Percentiles rank a stretch among this genome's conserved stretches.
Conservation (phyloP, 306 rosid genomes). For the Inga laurina region DNA sequence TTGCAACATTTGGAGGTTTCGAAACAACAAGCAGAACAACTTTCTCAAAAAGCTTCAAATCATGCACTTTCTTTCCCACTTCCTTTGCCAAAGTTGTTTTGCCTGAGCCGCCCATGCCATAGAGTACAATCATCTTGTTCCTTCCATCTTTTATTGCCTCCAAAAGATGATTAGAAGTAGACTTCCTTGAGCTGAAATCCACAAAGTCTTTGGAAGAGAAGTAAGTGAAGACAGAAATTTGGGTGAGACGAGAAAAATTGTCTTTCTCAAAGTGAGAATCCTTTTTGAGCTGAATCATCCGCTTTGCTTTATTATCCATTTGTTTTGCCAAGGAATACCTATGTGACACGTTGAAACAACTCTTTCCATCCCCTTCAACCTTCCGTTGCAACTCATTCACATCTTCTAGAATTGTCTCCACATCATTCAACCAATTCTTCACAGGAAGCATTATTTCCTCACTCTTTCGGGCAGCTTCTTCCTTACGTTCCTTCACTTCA, state of each 20-base stretch:
- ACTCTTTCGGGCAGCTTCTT: background rate
- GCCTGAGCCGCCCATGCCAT: slow-evolving; percentile 9
- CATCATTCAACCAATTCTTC: background rate
- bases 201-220: background rate
- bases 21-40: background rate
- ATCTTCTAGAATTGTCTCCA: background rate
- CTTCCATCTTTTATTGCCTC: background rate
- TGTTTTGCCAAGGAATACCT: background rate
- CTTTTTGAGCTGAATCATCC: background rate
- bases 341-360: background rate
- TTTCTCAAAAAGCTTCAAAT: background rate
- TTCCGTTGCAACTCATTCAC: background rate
- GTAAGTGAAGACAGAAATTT: background rate
- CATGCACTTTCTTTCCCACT: background rate
- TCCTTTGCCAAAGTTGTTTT: slow-evolving; percentile 3
- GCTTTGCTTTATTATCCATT: background rate
- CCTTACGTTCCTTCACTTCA: background rate
- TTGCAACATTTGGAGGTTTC: background rate
- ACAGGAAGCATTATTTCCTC: background rate
- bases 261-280: background rate
- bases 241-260: background rate
- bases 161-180: background rate
- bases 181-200: background rate
- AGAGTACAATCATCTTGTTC: background rate
- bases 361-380: background rate